phyloP scores from a whole-genome alignment of 1,284 basidiomycete genomes.

The Ustilago trichophora region DNA sequence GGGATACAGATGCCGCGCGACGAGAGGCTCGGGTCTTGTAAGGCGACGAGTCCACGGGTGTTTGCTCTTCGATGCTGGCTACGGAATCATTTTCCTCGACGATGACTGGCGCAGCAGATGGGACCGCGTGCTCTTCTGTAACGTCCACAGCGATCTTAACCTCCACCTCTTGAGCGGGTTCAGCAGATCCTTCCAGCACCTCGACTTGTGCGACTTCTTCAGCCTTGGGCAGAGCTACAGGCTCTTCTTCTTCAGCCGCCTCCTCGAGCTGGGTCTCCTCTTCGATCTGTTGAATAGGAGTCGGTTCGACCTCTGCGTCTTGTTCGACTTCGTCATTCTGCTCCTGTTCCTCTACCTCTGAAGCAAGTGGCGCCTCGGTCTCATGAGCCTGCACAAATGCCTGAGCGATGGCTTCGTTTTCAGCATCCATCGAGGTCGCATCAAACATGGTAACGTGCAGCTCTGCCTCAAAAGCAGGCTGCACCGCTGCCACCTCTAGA shows the following conservation, averaged over 20 bases:
- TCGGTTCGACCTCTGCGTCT: neutral
- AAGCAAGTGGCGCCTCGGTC: neutral
- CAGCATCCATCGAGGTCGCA: constrained; percentile 17
- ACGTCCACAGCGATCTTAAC: neutral
- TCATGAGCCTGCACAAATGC: constrained; percentile 1
- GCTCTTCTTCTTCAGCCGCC: neutral
- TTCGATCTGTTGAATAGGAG: neutral
- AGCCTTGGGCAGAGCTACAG: neutral
- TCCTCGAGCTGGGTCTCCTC: neutral
- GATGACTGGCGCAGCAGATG: neutral
- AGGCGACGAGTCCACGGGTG: constrained; percentile 8
- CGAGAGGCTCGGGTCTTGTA: constrained; percentile 17
- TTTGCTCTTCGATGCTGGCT: neutral
- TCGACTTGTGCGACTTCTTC: neutral
- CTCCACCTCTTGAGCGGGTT: neutral
- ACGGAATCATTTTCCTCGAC: neutral
- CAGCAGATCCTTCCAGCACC: neutral
- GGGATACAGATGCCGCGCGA: constrained; percentile 20
- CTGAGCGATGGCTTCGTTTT: constrained; percentile 25
- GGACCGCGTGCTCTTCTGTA: neutral
- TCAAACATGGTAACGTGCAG: constrained; percentile 41
- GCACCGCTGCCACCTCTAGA: neutral
- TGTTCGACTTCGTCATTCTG: neutral
- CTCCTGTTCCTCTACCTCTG: neutral
- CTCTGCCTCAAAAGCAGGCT: constrained; percentile 25